These are phyloP conservation scores for Barnettozyma californica DNA, from an alignment of 805 yeast genomes.

Conservation along the genomic window DNA sequence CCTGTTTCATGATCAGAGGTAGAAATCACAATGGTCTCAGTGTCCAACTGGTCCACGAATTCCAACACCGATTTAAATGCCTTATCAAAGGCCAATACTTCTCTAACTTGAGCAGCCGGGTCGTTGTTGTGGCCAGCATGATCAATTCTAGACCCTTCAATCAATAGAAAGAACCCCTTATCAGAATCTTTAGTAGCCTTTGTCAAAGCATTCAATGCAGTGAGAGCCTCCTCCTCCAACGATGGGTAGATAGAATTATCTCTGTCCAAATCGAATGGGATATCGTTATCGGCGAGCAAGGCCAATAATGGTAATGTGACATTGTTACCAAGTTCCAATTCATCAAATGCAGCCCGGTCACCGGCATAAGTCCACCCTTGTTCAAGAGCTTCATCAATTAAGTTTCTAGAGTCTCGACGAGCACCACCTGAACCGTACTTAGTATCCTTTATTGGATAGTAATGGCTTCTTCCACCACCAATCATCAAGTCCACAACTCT, in stretches of 20 bases:
- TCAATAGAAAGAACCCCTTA: slow-evolving; percentile 77
- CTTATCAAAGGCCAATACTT: slow-evolving; percentile 80
- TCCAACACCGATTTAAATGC: slow-evolving; percentile 72
- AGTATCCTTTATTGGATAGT: slow-evolving; percentile 42
- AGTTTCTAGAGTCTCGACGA: slow-evolving; percentile 63
- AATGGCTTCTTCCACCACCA: slow-evolving; percentile 91
- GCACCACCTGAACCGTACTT: slow-evolving; percentile 42
- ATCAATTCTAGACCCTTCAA: slow-evolving; percentile 92
- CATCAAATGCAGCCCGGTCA: slow-evolving; percentile 54
- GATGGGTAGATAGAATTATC: slow-evolving; percentile 59
- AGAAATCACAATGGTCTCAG: slow-evolving; percentile 72
- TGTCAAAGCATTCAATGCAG: slow-evolving; percentile 66
- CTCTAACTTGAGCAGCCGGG: slow-evolving; percentile 91
- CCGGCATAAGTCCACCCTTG: slow-evolving; percentile 65
- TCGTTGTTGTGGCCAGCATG: slow-evolving; percentile 95
- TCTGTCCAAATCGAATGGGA: slow-evolving; percentile 83
- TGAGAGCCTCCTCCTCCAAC: slow-evolving; percentile 68
- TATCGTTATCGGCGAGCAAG: slow-evolving; percentile 67
- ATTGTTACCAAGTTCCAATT: slow-evolving; percentile 49
- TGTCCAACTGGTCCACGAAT: slow-evolving; percentile 61
- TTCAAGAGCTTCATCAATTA: slow-evolving; percentile 55
- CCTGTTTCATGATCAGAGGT: slow-evolving; percentile 97
- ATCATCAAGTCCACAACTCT: slow-evolving; percentile 75
- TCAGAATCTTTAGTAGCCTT: slow-evolving; percentile 68
- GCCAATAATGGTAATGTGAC: slow-evolving; percentile 75